phyloP scores from a whole-genome alignment of 371 early-diverging fungal species.

The Batkoa obscura region DNA sequence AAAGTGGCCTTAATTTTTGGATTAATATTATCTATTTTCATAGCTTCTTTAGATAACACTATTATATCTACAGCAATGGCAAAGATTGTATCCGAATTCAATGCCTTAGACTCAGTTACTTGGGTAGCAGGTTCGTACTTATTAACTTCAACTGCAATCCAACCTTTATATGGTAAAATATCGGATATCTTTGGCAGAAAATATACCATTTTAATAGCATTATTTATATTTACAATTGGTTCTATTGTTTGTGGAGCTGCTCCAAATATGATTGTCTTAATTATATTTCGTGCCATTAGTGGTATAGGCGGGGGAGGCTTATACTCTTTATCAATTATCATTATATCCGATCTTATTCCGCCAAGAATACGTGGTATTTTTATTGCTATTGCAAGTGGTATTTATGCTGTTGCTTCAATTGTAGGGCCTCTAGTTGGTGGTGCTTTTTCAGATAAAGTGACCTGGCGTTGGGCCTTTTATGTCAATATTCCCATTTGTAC shows the following conservation, averaged over 20 bases:
- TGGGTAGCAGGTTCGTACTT: conserved; percentile 44
- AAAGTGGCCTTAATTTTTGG: too few species aligned
- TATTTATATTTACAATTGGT: conserved; percentile 36
- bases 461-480: conserved; percentile 29
- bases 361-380: neutral
- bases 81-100: conserved; percentile 43
- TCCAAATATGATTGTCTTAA: conserved; percentile 38
- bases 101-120: conserved; percentile 28
- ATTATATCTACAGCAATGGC: conserved; percentile 58
- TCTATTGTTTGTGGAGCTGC: conserved; percentile 42
- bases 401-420: conserved; percentile 20
- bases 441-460: conserved; percentile 18
- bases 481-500: conserved; percentile 16
- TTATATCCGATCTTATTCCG: conserved; percentile 13
- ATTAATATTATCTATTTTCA: conserved; percentile 39
- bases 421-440: conserved; percentile 28
- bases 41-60: conserved; percentile 54
- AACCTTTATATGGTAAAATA: conserved; percentile 38
- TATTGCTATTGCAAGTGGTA: neutral
- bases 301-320: conserved; percentile 48
- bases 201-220: conserved; percentile 31
- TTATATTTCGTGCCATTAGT: conserved; percentile 38
- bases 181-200: conserved; percentile 52
- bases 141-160: conserved; percentile 24
- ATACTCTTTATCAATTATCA: conserved; percentile 23